A percentile compares a stretch with the other conserved stretches of the same genome.
Evolutionary conservation across 495 filamentous ascomycete genomes (phyloP).

Genomic region (Podospora tetraspora): DNA sequence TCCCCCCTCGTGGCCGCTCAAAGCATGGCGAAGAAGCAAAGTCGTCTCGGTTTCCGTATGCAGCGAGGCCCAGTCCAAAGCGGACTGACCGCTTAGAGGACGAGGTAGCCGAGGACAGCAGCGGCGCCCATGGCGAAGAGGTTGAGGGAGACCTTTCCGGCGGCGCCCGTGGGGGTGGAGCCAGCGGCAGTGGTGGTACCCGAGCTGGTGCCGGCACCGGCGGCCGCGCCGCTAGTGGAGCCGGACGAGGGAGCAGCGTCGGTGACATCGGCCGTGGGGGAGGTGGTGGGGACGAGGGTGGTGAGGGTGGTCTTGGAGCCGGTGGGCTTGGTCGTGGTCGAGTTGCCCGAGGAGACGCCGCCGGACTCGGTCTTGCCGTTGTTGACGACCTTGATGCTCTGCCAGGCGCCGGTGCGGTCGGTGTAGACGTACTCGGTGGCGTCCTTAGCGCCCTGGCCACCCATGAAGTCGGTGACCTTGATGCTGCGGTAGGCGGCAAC

Average conservation of each 20-base stretch:
- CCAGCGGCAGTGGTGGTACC: constrained; percentile 4
- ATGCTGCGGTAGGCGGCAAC: constrained; percentile 79
- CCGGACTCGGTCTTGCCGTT: constrained; percentile 62
- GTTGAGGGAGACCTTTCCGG: constrained; percentile 19
- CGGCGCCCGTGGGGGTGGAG: constrained; percentile 19
- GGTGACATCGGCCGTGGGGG: constrained; percentile 10
- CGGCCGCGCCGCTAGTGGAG: constrained; percentile 10
- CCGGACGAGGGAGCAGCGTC: constrained; percentile 1
- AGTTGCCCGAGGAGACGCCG: constrained; percentile 32
- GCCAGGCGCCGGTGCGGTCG: constrained; percentile 65
- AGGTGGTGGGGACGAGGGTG: constrained; percentile 14
- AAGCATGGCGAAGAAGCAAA: neutral
- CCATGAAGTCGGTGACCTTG: constrained; percentile 80
- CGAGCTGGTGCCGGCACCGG: neutral
- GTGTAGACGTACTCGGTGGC: constrained; percentile 65
- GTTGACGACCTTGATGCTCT: constrained; percentile 69
- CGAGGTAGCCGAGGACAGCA: constrained; percentile 22
- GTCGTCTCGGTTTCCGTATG: neutral
- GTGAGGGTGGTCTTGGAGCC: constrained; percentile 21
- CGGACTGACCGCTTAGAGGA: constrained; percentile 23
- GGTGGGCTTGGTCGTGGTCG: constrained; percentile 20
- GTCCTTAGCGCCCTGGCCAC: constrained; percentile 59
- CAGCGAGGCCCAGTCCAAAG: neutral
- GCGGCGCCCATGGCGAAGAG: constrained; percentile 20
- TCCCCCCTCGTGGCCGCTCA: neutral